Base-by-base conservation (phyloP, 1,139 yeast species). In the Blastobotrys serpentis region DNA sequence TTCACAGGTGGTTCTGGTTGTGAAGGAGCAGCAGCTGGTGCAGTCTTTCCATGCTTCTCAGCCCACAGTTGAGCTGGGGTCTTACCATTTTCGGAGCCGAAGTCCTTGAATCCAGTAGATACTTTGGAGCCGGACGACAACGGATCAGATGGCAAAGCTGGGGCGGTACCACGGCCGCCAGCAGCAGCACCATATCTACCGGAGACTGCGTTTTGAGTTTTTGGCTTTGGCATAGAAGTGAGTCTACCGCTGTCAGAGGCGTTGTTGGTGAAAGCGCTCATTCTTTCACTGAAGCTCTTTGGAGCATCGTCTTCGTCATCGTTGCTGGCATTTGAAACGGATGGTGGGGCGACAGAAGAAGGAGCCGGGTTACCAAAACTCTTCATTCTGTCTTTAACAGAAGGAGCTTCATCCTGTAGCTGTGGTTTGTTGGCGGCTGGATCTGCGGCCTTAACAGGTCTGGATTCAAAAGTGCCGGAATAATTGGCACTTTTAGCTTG, bases 31-130 rank as follows among this genome's bases (percentile, higher is more conserved):
- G n/a, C n/a, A n/a, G n/a, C n/a, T 50, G 46, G 49, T 25, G 51
- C 49, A 42, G 53, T 47, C 51, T 79, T 76, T 44, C 86, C 92
- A 65, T 84, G 83, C 73, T 82, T 87, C 66, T 87, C 96, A 17
- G 97, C 97, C 97, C 97, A 89, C 33, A 86, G 64, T 68, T 89
- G 97, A 32, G 96, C 96, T 25, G 98, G 97, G 2, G 96, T 86
- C 69, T 87, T 86, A 52, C 96, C 96, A 51, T 77, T 79, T 56
- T 78, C 78, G 45, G 86, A 73, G 52, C 81, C 95, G 65, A 81
- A 85, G 64, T 84, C 78, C 67, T 83, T 79, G 48, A 82, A 78
- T 37, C 90, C 95, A 43, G 86, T 82, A 37, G 77, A 76, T 6
- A 79, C 70, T 50, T 77, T 76, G 32, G 84, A 79, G 58, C 77